Evolutionary conservation across 306 rosid species (phyloP).

Genomic region (Vicia sativa): DNA sequence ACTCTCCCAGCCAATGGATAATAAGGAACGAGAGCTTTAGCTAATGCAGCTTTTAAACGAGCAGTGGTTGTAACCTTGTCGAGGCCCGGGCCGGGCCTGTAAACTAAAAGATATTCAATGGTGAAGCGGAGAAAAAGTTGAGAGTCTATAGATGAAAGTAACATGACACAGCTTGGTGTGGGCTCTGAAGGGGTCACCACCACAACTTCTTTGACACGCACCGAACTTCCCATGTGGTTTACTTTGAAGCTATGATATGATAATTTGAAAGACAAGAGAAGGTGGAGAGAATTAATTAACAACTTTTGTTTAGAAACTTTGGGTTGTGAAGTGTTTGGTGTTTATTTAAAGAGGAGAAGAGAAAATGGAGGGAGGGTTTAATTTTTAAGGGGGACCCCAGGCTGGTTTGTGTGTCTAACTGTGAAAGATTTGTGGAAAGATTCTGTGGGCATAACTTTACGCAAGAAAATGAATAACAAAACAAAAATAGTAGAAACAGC

Average conservation of each 20-base stretch:
- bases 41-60: constrained; percentile 59
- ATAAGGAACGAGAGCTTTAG: constrained; percentile 63
- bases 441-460: constrained; percentile 70
- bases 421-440: constrained; percentile 80
- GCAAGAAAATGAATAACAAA: constrained; percentile 52
- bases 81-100: constrained; percentile 40
- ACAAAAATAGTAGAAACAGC: constrained; percentile 53
- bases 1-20: constrained; percentile 79
- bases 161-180: constrained; percentile 57
- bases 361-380: constrained; percentile 1
- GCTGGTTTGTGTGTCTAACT: constrained; percentile 38
- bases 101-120: constrained; percentile 71
- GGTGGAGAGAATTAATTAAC: neutral
- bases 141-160: constrained; percentile 78
- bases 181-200: constrained; percentile 68
- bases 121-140: constrained; percentile 92
- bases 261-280: neutral
- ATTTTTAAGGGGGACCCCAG: constrained; percentile 38
- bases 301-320: neutral
- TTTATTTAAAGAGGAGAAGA: neutral
- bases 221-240: constrained; percentile 56
- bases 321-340: neutral
- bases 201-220: constrained; percentile 58
- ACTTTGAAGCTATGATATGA: neutral
- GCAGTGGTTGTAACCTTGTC: constrained; percentile 42